Base-by-base conservation (phyloP, 352 stramenopile genomes). In the Phytophthora vignae region DNA sequence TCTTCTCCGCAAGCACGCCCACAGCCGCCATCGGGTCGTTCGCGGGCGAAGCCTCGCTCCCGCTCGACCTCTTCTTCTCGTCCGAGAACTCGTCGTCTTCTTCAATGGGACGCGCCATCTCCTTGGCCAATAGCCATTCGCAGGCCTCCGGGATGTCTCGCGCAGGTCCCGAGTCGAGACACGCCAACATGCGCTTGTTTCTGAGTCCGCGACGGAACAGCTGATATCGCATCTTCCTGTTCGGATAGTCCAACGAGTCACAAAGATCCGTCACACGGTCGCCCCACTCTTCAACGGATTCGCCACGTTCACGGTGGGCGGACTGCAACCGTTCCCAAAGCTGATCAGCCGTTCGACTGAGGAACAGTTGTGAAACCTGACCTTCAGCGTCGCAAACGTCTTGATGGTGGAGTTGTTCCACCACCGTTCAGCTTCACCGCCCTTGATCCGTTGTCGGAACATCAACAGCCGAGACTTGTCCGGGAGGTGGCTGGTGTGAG, bases 191-290 rank as follows among this genome's bases (percentile, higher is more conserved):
- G 12, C 56, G 40, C 25, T 63, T 55, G 56, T 63, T 63, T 1
- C 22, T 31, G 5, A 63, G 25, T 3, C 56, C 56, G 2, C 60
- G 60, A 29, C 17, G 40, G 40, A 21, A 48, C 14, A 21, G 0
- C 40, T 48, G 40, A 21, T 48, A 48, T n/a, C 15, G 6, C 49
- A 60, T 31, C 49, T 40, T 8, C 19, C 19, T 36, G 25, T 63
- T 42, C 12, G 56, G 56, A 46, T 55, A 55, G 40, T 63, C 40
- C 40, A 63, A 25, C 21, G 56, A 63, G 3, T 63, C 56, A 27
- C 56, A 63, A 11, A 54, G 15, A 1, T 63, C 56, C 22, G 38
- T 31, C 3, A 44, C 56, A 15, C 56, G 21, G 56, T 55, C 56
- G 2, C 56, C 56, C 55, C 38, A 46, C 14, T 19, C 38, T 1